Conservation (phyloP, 2,329 filamentous ascomycete species). For the Fusarium kyushuense region DNA sequence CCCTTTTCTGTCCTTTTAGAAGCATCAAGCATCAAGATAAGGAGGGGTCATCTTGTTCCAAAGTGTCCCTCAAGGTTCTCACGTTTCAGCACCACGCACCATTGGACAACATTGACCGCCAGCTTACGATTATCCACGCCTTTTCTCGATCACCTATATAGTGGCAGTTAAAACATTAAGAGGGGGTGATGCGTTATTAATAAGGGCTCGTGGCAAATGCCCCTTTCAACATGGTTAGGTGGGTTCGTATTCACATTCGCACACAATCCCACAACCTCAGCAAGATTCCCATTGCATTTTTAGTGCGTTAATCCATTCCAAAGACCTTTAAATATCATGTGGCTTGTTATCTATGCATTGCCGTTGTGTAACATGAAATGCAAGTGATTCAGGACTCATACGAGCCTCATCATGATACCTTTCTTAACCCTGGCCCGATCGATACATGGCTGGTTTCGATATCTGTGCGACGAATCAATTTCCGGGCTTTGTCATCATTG, state of each 20-base stretch:
- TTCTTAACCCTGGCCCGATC: background rate
- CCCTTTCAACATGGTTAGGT: conserved; percentile 1
- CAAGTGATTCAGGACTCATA: background rate
- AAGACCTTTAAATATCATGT: background rate
- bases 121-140: conserved; percentile 32
- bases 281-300: background rate
- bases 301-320: background rate
- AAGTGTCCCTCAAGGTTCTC: conserved; percentile 49
- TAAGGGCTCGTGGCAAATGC: conserved; percentile 9
- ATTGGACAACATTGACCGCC: conserved; percentile 41
- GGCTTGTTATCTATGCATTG: background rate
- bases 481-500: conserved; percentile 38
- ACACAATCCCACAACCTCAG: background rate
- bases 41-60: conserved; percentile 30
- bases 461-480: conserved; percentile 38
- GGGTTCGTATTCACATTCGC: conserved; percentile 2
- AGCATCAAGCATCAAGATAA: background rate
- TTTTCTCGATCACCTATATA: conserved; percentile 7
- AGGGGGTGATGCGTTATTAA: conserved; percentile 6
- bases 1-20: background rate
- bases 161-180: conserved; percentile 15
- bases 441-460: background rate
- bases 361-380: background rate
- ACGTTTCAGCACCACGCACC: conserved; percentile 25
- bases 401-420: conserved; percentile 10